A percentile compares a stretch with the other conserved stretches of the same genome.
Evolutionary conservation across 2,329 filamentous ascomycete species (phyloP).

Genomic region (Trichophyton schoenleinii): DNA sequence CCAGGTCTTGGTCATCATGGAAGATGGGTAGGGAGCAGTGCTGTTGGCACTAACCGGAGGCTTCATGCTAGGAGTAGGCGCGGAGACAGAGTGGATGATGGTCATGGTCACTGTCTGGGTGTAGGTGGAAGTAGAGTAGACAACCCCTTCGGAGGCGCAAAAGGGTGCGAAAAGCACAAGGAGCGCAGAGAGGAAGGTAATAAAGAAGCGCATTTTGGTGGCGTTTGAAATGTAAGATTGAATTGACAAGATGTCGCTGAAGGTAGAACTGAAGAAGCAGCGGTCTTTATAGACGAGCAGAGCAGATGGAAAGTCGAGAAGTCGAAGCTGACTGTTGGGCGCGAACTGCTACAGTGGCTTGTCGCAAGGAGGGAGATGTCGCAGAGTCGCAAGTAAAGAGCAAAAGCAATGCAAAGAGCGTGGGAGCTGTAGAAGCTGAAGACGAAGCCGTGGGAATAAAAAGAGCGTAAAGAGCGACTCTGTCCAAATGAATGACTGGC

Average conservation of each 20-base stretch:
- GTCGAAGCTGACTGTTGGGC: not conserved
- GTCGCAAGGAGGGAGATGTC: conserved; percentile 5
- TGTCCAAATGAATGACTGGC: not conserved
- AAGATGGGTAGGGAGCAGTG: not conserved
- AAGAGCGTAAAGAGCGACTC: conserved; percentile 7
- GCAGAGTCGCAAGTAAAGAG: not conserved
- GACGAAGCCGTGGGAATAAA: not conserved
- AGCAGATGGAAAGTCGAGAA: conserved; percentile 1
- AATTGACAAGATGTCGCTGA: not conserved
- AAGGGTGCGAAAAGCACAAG: conserved; percentile 21
- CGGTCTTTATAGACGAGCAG: not conserved
- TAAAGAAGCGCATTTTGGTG: conserved; percentile 27
- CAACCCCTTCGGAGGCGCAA: conserved; percentile 20
- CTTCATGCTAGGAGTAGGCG: conserved; percentile 12
- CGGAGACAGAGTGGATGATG: conserved; percentile 14
- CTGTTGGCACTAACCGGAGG: conserved; percentile 13
- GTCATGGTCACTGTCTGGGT: conserved; percentile 33
- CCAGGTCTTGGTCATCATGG: conserved; percentile 1
- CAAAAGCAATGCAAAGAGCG: conserved; percentile 5
- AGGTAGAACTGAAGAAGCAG: not conserved
- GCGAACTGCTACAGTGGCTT: conserved; percentile 8
- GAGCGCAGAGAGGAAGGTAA: conserved; percentile 23
- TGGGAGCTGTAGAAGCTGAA: not conserved
- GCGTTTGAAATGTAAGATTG: conserved; percentile 14
- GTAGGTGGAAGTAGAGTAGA: conserved; percentile 31